Conservation (phyloP, 106 monocot species). For the Acanthochlamys bracteata region DNA sequence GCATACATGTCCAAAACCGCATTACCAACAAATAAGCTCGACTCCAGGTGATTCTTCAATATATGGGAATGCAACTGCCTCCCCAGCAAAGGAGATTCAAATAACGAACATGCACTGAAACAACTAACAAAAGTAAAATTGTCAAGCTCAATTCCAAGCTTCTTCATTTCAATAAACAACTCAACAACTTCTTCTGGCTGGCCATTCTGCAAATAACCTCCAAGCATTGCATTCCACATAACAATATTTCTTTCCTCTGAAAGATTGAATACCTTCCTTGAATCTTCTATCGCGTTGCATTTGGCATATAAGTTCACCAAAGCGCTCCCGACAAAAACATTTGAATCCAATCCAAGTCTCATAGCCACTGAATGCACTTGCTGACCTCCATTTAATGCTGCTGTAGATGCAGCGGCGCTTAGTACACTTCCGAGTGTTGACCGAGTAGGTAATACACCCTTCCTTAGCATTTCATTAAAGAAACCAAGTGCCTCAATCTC, state of each 20-base stretch:
- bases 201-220: conserved; percentile 36
- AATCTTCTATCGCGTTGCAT: conserved; percentile 29
- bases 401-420: conserved; percentile 52
- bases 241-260: conserved; percentile 39
- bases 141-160: conserved; percentile 19
- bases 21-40: conserved; percentile 35
- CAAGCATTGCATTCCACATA: conserved; percentile 72
- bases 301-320: conserved; percentile 67
- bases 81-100: conserved; percentile 31
- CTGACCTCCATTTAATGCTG: conserved; percentile 22
- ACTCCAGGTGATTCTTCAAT: conserved; percentile 31
- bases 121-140: conserved; percentile 47
- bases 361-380: conserved; percentile 46
- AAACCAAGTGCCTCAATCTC: conserved; percentile 39
- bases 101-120: conserved; percentile 36
- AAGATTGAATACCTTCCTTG: conserved; percentile 33
- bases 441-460: conserved; percentile 42
- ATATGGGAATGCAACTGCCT: conserved; percentile 44
- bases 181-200: conserved; percentile 13
- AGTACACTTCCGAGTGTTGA: conserved; percentile 66
- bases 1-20: conserved; percentile 62
- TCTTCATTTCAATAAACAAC: conserved; percentile 44
- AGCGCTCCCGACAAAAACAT: conserved; percentile 66
- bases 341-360: conserved; percentile 47
- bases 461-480: conserved; percentile 43